Percentiles rank a stretch among this genome's conserved stretches.
Evolutionary conservation across 2,329 filamentous ascomycete species (phyloP).

Genomic region (Beauveria australis): DNA sequence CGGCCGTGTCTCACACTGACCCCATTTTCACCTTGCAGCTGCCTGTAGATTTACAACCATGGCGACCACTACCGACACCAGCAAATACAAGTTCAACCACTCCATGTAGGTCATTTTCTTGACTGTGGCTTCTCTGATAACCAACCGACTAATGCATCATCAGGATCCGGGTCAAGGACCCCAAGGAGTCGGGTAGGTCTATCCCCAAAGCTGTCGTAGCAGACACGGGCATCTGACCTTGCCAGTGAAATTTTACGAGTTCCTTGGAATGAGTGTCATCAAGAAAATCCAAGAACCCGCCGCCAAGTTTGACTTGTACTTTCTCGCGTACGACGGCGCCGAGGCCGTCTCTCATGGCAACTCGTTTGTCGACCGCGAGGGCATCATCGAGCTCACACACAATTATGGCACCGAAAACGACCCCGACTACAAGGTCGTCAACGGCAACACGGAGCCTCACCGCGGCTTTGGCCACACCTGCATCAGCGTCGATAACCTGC

Average conservation of each 20-base stretch:
- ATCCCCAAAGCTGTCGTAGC: not conserved
- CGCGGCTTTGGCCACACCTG: constrained; percentile 82
- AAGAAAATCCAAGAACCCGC: constrained; percentile 77
- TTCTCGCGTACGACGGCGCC: constrained; percentile 79
- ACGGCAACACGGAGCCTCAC: constrained; percentile 84
- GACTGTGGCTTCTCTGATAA: too few species aligned
- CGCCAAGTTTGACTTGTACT: constrained; percentile 91
- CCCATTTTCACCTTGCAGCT: not conserved
- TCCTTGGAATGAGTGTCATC: constrained; percentile 78
- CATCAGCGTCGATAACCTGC: constrained; percentile 74
- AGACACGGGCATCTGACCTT: not conserved
- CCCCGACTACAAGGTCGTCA: constrained; percentile 69
- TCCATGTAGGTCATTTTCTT: constrained; percentile 58
- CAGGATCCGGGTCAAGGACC: constrained; percentile 92
- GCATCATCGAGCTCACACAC: constrained; percentile 77
- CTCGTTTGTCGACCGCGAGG: constrained; percentile 72
- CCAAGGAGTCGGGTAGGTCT: constrained; percentile 60
- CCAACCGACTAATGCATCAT: constrained; percentile 12
- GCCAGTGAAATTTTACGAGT: constrained; percentile 83
- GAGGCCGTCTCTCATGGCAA: constrained; percentile 65
- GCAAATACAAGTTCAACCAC: constrained; percentile 79
- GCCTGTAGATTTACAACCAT: constrained; percentile 35
- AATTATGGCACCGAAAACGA: constrained; percentile 88
- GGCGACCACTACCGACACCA: constrained; percentile 63
- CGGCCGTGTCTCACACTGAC: not conserved